phyloP scores from a whole-genome alignment of 1,284 basidiomycete genomes.

The Ganoderma lingzhi region DNA sequence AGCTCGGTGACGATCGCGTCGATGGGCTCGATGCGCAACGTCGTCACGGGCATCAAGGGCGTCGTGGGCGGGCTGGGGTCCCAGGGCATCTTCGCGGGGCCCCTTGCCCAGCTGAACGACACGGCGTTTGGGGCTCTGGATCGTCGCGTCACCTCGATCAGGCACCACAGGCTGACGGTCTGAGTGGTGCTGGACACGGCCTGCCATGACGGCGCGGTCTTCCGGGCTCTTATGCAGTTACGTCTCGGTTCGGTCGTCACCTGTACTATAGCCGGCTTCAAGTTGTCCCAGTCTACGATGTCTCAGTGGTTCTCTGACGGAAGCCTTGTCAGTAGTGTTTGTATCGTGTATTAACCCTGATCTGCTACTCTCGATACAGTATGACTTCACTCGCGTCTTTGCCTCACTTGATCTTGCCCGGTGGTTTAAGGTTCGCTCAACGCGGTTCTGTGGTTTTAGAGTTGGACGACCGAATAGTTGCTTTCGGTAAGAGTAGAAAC shows the following conservation, averaged over 20 bases:
- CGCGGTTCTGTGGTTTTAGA: neutral
- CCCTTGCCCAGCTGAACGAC: conserved; percentile 18
- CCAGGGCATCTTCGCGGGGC: conserved; percentile 23
- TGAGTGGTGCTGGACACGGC: neutral
- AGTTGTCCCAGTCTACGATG: neutral
- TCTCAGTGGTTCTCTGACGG: neutral
- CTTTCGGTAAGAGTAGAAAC: neutral
- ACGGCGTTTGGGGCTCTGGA: conserved; percentile 11
- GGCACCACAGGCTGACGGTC: conserved; percentile 7
- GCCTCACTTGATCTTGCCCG: neutral
- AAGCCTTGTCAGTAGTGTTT: neutral
- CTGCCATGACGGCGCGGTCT: neutral
- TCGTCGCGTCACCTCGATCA: conserved; percentile 4
- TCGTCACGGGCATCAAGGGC: conserved; percentile 16
- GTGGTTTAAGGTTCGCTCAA: conserved; percentile 1
- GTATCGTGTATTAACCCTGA: neutral
- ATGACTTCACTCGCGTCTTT: neutral
- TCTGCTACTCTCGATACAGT: neutral
- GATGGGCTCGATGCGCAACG: conserved; percentile 20
- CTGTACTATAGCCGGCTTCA: neutral
- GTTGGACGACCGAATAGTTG: neutral
- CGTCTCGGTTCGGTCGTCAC: neutral
- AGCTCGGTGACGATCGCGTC: conserved; percentile 20
- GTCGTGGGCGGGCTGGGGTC: conserved; percentile 9
- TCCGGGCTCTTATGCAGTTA: neutral